These are phyloP conservation scores for Pichia heedii DNA, from an alignment of 805 yeast genomes.

Conservation along the genomic window DNA sequence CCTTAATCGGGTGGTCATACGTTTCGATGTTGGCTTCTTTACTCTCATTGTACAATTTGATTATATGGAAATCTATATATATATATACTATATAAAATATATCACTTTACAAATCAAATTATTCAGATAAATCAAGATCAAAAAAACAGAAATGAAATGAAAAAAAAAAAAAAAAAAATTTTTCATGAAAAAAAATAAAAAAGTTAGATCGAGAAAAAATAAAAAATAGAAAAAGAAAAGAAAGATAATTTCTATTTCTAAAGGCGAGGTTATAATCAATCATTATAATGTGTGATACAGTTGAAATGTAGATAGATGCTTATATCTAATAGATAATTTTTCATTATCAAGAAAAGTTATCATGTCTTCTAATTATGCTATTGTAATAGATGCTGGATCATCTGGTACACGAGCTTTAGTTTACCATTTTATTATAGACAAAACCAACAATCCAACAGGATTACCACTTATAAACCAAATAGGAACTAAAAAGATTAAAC, in stretches of 20 bases:
- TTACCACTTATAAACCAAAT: constrained; percentile 28
- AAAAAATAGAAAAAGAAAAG: not conserved
- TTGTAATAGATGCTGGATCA: constrained; percentile 92
- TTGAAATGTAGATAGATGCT: too few relatives aligned
- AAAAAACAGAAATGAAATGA: not conserved
- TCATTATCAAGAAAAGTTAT: too few relatives aligned
- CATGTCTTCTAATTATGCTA: constrained; percentile 47
- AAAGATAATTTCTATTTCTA: not conserved
- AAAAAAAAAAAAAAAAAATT: not conserved
- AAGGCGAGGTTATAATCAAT: too few relatives aligned
- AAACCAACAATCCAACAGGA: constrained; percentile 20
- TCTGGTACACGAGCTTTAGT: constrained; percentile 87
- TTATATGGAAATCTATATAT: not conserved
- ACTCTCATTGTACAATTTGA: constrained; percentile 24
- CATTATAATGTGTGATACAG: too few relatives aligned
- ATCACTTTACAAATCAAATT: too few relatives aligned
- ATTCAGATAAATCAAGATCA: too few relatives aligned
- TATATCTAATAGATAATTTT: too few relatives aligned
- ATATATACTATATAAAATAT: too few relatives aligned
- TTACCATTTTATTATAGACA: constrained; percentile 56
- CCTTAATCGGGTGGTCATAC: constrained; percentile 85
- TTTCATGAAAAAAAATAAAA: too few relatives aligned
- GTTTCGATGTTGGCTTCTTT: constrained; percentile 65
- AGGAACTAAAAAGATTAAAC: constrained; percentile 68
- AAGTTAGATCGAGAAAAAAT: not conserved